A percentile compares a stretch with the other conserved stretches of the same genome.
These are phyloP conservation scores for Heliamphora exappendiculata DNA, from an alignment of 148 eudicot genomes.

Conservation along the genomic window DNA sequence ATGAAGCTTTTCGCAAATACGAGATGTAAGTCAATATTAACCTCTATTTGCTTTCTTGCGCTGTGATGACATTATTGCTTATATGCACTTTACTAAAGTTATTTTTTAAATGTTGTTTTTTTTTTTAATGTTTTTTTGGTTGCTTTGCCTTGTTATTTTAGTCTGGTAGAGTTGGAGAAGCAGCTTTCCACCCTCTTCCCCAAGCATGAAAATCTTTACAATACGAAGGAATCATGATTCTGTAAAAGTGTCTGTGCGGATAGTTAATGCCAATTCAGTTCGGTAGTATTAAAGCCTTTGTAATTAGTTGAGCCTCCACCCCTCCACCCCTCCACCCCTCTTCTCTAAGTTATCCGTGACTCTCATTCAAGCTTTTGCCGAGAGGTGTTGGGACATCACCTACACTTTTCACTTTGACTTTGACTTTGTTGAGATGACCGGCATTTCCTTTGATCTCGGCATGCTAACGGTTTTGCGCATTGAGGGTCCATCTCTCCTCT, in stretches of 20 bases:
- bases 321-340: no score
- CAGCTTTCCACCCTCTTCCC: conserved; percentile 44
- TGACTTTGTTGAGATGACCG: no score
- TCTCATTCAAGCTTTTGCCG: no score
- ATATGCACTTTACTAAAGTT: not conserved
- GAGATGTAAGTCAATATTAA: conserved; percentile 51
- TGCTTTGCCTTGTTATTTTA: conserved; percentile 16
- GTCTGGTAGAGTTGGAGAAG: conserved; percentile 73
- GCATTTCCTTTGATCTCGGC: no score
- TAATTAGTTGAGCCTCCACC: not conserved
- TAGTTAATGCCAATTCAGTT: not conserved
- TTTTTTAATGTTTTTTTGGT: conserved; percentile 1
- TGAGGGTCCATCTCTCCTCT: no score
- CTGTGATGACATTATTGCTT: not conserved
- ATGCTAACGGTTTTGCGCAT: no score
- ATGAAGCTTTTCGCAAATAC: conserved; percentile 62
- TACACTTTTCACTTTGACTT: no score
- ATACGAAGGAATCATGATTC: conserved; percentile 13
- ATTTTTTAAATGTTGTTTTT: not conserved
- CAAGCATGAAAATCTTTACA: conserved; percentile 16
- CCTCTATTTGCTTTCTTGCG: not conserved
- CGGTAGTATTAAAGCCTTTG: not conserved
- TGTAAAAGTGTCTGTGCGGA: not conserved
- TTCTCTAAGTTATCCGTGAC: no score
- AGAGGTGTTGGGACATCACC: no score